These are phyloP conservation scores for Phoma sp. DNA, from an alignment of 2,329 filamentous ascomycete species.

Conservation along the genomic window DNA sequence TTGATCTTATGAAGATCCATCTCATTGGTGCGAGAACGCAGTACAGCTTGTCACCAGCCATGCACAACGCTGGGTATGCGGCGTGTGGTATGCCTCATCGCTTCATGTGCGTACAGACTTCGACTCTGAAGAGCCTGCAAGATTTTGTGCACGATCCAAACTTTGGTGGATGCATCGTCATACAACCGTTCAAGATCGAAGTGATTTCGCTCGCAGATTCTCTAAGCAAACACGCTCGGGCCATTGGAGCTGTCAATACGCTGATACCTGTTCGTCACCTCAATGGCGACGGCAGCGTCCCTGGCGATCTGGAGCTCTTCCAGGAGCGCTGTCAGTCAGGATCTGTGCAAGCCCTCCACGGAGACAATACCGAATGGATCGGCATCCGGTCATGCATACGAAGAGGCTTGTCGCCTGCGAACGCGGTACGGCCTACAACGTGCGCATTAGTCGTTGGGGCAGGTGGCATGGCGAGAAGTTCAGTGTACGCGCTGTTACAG, in stretches of 20 bases:
- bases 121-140: conserved; percentile 67
- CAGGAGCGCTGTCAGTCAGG: conserved; percentile 68
- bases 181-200: conserved; percentile 76
- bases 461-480: conserved; percentile 79
- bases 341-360: conserved; percentile 72
- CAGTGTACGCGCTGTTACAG: conserved; percentile 79
- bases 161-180: conserved; percentile 76
- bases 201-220: conserved; percentile 69
- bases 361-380: conserved; percentile 84
- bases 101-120: conserved; percentile 69
- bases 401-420: conserved; percentile 74
- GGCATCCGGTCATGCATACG: conserved; percentile 76
- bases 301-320: conserved; percentile 60
- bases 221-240: conserved; percentile 73
- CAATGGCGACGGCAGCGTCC: conserved; percentile 62
- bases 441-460: conserved; percentile 63
- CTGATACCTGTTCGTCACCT: conserved; percentile 72
- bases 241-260: conserved; percentile 79
- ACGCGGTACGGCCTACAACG: conserved; percentile 60
- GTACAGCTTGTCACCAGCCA: conserved; percentile 77
- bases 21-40: conserved; percentile 75
- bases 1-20: conserved; percentile 74
- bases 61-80: conserved; percentile 75
- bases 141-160: conserved; percentile 68
- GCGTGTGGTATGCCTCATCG: conserved; percentile 72